A percentile compares a stretch with the other conserved stretches of the same genome.
Conservation (phyloP, 441 rosid species). For the Biscutella laevigata region DNA sequence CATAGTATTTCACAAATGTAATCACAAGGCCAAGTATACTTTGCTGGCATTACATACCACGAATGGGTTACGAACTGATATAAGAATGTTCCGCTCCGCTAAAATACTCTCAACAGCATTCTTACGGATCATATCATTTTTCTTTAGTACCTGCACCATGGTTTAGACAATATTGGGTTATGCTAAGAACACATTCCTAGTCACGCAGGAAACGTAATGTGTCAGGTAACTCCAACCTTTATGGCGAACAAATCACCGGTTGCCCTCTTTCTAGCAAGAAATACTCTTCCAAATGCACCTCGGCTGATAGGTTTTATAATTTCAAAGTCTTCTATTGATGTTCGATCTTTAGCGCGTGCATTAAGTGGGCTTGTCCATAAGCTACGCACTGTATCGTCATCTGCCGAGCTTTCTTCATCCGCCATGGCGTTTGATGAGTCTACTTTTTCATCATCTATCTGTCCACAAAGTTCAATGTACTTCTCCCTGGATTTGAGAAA, state of each 20-base stretch:
- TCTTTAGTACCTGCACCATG: constrained; percentile 70
- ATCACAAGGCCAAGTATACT: neutral
- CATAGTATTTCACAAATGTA: constrained; percentile 12
- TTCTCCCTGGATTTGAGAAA: constrained; percentile 58
- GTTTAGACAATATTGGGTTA: constrained; percentile 6
- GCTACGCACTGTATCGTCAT: constrained; percentile 75
- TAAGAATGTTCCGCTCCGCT: constrained; percentile 87
- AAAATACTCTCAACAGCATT: constrained; percentile 96
- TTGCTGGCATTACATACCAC: constrained; percentile 51
- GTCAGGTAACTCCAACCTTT: constrained; percentile 48
- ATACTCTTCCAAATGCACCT: constrained; percentile 94
- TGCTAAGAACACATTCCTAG: neutral
- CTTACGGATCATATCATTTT: constrained; percentile 95
- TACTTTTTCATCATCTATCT: constrained; percentile 72
- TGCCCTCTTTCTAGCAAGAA: constrained; percentile 82
- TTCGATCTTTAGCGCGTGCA: constrained; percentile 68
- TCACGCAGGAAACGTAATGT: neutral
- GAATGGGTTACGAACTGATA: constrained; percentile 92
- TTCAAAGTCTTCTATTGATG: constrained; percentile 95
- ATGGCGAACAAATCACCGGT: constrained; percentile 96
- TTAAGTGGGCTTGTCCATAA: constrained; percentile 83
- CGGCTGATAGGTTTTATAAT: constrained; percentile 96
- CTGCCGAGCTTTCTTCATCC: constrained; percentile 81
- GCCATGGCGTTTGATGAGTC: constrained; percentile 47
- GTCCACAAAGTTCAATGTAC: constrained; percentile 70